phyloP scores from a whole-genome alignment of 2,329 filamentous ascomycete species.

The Xylaria sp. region DNA sequence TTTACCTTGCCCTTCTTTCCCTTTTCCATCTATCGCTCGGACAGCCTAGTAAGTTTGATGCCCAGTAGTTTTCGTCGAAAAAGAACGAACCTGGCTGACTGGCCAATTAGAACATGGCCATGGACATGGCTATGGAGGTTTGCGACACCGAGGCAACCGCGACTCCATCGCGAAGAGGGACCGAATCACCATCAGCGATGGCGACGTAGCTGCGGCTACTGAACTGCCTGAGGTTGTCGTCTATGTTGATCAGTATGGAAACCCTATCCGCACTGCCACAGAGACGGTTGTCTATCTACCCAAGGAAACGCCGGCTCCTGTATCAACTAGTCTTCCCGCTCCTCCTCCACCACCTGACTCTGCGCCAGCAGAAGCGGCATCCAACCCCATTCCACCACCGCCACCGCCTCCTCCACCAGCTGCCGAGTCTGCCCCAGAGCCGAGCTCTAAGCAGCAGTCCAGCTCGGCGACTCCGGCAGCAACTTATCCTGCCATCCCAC shows the following conservation, averaged over 20 bases:
- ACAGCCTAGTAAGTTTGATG: slow-evolving; percentile 53
- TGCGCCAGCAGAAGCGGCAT: slow-evolving; percentile 29
- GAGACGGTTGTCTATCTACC: slow-evolving; percentile 51
- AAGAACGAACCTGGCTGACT: slow-evolving; percentile 28
- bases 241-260: slow-evolving; percentile 69
- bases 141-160: slow-evolving; percentile 46
- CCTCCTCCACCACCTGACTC: slow-evolving; percentile 25
- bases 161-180: slow-evolving; percentile 43
- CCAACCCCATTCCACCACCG: slow-evolving; percentile 24
- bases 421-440: slow-evolving; percentile 29
- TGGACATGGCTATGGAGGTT: slow-evolving; percentile 51
- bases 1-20: slow-evolving; percentile 53
- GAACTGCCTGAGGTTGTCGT: slow-evolving; percentile 63
- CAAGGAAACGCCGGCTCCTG: slow-evolving; percentile 33
- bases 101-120: slow-evolving; percentile 47
- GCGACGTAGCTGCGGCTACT: slow-evolving; percentile 54
- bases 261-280: slow-evolving; percentile 59
- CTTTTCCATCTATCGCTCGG: slow-evolving; percentile 56
- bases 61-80: not conserved
- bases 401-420: slow-evolving; percentile 26
- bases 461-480: slow-evolving; percentile 26
- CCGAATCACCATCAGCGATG: slow-evolving; percentile 53
- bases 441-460: slow-evolving; percentile 33
- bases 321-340: slow-evolving; percentile 15
- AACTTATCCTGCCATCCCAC: slow-evolving; percentile 13